Conservation (phyloP, 805 yeast species). For the Clavispora carvajalis region DNA sequence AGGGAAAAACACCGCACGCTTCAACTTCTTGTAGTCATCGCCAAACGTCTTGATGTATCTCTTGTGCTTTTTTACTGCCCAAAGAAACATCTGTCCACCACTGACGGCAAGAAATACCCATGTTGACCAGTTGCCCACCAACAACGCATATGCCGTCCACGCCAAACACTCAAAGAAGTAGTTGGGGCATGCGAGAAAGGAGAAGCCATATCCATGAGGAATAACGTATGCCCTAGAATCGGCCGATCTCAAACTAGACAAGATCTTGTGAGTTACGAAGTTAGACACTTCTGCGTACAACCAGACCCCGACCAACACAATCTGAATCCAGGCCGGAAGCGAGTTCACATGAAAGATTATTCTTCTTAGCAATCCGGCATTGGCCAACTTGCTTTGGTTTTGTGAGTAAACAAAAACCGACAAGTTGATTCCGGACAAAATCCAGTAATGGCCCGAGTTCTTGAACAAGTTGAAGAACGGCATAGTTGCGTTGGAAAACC, state of each 20-base stretch:
- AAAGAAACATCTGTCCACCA: constrained; percentile 75
- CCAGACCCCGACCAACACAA: constrained; percentile 41
- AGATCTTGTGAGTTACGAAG: constrained; percentile 61
- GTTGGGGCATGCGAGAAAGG: constrained; percentile 83
- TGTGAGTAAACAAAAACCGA: constrained; percentile 44
- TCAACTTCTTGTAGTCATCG: constrained; percentile 69
- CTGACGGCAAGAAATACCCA: constrained; percentile 68
- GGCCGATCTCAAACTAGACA: constrained; percentile 54
- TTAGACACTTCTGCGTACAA: constrained; percentile 66
- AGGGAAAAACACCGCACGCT: constrained; percentile 73
- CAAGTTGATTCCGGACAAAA: constrained; percentile 66
- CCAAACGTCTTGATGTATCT: constrained; percentile 64
- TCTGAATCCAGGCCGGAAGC: constrained; percentile 25
- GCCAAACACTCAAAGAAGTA: constrained; percentile 80
- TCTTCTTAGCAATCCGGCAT: constrained; percentile 18
- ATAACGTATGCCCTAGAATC: constrained; percentile 53
- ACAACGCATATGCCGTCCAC: constrained; percentile 67
- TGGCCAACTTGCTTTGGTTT: constrained; percentile 8
- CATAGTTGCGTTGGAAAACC: constrained; percentile 88
- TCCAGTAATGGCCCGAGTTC: constrained; percentile 89
- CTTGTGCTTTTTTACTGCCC: constrained; percentile 87
- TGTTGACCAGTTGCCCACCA: constrained; percentile 75
- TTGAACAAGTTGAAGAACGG: constrained; percentile 83
- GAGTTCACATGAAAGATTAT: constrained; percentile 43
- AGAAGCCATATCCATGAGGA: constrained; percentile 83